These are phyloP conservation scores for Pelargonium australe DNA, from an alignment of 441 rosid genomes.

Conservation along the genomic window DNA sequence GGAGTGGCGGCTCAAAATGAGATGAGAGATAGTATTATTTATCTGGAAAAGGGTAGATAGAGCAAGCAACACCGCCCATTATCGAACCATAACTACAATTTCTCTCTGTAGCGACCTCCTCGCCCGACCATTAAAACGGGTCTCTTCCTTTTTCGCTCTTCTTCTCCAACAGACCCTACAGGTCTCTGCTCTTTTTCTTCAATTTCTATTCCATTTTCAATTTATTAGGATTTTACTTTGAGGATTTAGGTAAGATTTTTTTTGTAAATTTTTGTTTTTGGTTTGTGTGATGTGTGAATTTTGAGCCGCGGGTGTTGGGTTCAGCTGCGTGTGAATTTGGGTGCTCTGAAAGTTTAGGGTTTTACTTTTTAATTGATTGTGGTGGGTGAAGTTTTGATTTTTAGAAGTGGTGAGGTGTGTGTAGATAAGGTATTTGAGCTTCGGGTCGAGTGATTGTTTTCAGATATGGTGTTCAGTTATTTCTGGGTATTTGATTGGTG, in stretches of 20 bases:
- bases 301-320: conserved; percentile 5
- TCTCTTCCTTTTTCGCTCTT: conserved; percentile 24
- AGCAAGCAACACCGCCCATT: conserved; percentile 13
- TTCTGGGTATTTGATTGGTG: neutral
- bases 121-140: conserved; percentile 45
- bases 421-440: neutral
- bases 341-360: neutral
- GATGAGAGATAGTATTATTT: neutral
- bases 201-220: neutral
- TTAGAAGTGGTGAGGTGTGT: neutral
- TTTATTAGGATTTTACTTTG: conserved; percentile 3
- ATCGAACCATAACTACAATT: conserved; percentile 16
- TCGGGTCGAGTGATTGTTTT: neutral
- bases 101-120: conserved; percentile 19
- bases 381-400: neutral
- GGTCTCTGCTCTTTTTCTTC: neutral
- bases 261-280: neutral
- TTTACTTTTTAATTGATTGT: conserved; percentile 12
- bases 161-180: conserved; percentile 18
- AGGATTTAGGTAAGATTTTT: conserved; percentile 13
- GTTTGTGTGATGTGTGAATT: neutral
- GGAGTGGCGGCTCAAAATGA: conserved; percentile 9
- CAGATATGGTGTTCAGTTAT: neutral
- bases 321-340: neutral
- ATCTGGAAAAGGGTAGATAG: neutral